These are phyloP conservation scores for Psidium friedrichsthalianum DNA, from an alignment of 345 rosid genomes.

Conservation along the genomic window DNA sequence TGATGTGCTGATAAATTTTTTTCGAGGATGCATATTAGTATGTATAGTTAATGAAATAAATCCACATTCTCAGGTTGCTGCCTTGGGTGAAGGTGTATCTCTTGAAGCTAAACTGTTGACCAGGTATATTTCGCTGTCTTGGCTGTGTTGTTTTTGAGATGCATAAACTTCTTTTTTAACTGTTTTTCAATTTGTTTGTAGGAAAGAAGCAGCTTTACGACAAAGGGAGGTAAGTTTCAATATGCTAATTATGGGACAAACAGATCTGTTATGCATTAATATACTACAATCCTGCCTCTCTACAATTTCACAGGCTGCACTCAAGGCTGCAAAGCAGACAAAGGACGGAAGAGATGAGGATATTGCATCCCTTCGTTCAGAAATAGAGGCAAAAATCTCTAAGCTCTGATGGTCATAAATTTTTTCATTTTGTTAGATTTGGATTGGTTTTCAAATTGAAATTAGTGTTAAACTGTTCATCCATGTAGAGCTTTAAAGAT, in stretches of 20 bases:
- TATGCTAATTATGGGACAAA: background rate
- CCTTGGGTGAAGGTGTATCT: conserved; percentile 95
- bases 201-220: conserved; percentile 88
- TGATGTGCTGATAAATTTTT: background rate
- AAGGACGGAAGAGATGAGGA: conserved; percentile 70
- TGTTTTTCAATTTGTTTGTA: conserved; percentile 5
- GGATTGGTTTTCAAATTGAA: conserved; percentile 7
- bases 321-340: conserved; percentile 73
- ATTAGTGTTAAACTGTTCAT: background rate
- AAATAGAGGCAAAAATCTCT: conserved; percentile 54
- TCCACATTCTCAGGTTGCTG: conserved; percentile 54
- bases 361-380: conserved; percentile 56
- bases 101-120: conserved; percentile 86
- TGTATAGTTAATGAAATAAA: background rate
- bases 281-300: background rate
- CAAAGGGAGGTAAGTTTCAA: conserved; percentile 60
- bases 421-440: background rate
- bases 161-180: background rate
- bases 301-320: conserved; percentile 57
- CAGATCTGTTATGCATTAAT: background rate
- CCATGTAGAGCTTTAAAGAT: conserved; percentile 59
- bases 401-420: conserved; percentile 2
- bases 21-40: background rate
- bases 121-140: conserved; percentile 36
- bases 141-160: background rate